These are phyloP conservation scores for Phytophthora palmivora DNA, from an alignment of 352 stramenopile genomes.

Conservation along the genomic window DNA sequence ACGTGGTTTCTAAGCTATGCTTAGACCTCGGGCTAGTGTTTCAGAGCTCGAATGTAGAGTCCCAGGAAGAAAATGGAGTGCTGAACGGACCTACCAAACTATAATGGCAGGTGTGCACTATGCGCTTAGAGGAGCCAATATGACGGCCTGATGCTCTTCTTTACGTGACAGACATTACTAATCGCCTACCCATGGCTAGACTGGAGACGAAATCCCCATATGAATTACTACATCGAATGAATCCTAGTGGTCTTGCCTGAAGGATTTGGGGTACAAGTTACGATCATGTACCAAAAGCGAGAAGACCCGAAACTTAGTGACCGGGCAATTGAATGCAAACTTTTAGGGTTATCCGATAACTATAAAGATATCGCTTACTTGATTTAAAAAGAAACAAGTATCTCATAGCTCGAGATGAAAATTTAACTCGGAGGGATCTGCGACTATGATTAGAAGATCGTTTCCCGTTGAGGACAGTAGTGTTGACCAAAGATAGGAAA, in stretches of 20 bases:
- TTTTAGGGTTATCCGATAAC: conserved; percentile 1
- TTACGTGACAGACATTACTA: conserved; percentile 7
- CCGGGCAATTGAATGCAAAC: conserved; percentile 9
- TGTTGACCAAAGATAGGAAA: background rate
- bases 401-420: conserved; percentile 13
- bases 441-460: conserved; percentile 2
- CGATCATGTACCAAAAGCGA: conserved; percentile 11
- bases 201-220: conserved; percentile 8
- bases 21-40: background rate
- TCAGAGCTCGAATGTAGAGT: conserved; percentile 11
- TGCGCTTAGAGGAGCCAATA: conserved; percentile 1
- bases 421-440: background rate
- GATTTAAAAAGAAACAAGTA: conserved; percentile 12
- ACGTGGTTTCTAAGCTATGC: conserved; percentile 2
- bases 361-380: conserved; percentile 19
- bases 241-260: background rate
- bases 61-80: conserved; percentile 12
- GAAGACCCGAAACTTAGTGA: conserved; percentile 8
- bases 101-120: conserved; percentile 1
- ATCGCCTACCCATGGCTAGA: conserved; percentile 10
- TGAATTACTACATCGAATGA: background rate
- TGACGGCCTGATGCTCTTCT: conserved; percentile 2
- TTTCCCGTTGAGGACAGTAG: conserved; percentile 3
- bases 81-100: conserved; percentile 6
- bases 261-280: conserved; percentile 14